phyloP scores from a whole-genome alignment of 2,329 filamentous ascomycete genomes.

The Achaetomium macrosporum region DNA sequence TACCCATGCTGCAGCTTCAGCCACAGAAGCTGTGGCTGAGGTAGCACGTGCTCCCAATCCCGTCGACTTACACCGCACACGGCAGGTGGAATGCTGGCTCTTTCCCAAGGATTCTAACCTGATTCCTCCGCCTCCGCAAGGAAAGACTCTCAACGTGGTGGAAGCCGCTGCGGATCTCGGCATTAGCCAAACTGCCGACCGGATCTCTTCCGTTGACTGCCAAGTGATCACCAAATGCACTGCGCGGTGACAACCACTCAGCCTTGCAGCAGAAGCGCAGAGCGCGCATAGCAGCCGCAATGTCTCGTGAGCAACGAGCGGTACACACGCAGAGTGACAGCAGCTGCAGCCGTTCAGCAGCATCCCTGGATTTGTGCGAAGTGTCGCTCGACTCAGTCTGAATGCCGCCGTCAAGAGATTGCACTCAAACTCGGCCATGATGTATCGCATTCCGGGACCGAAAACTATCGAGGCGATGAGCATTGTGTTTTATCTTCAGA shows the following conservation, averaged over 20 bases:
- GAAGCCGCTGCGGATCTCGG: background rate
- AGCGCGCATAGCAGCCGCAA: background rate
- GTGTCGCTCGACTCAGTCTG: background rate
- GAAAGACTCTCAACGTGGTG: too few species aligned
- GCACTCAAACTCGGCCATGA: background rate
- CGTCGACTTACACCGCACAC: too few species aligned
- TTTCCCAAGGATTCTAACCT: too few species aligned
- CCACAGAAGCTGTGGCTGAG: background rate
- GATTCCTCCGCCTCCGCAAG: too few species aligned
- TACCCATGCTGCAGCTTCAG: background rate
- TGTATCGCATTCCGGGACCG: conserved; percentile 1
- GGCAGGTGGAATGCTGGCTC: too few species aligned
- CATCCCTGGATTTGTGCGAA: background rate
- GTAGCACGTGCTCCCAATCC: too few species aligned
- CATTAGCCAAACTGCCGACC: background rate
- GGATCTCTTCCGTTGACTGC: background rate
- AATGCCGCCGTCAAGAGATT: background rate
- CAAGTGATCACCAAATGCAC: background rate
- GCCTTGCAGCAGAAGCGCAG: conserved; percentile 1
- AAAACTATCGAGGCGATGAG: background rate
- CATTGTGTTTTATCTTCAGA: background rate
- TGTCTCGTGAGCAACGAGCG: background rate
- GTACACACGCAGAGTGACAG: background rate
- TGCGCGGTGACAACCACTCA: background rate
- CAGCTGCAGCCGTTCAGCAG: background rate